Evolutionary conservation across 2,329 filamentous ascomycete genomes (phyloP), one percentile per base, ranked within the genome.

Genomic region (Curvularia lunata): DNA sequence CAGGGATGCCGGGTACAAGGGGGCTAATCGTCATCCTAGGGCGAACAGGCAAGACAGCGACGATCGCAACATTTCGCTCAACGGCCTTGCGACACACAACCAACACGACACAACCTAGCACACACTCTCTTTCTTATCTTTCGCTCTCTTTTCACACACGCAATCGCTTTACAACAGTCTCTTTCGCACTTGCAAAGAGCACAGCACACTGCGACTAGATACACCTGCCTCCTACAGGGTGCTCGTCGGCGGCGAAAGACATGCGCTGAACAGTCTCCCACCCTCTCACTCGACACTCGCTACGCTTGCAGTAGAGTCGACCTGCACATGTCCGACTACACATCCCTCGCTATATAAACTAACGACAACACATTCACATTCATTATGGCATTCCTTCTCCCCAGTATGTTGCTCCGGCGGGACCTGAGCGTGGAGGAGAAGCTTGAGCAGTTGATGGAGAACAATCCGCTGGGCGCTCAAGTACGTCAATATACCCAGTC

Each of bases 401-500:
- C 63, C 50, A 61, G 54, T 19, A 51, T 49, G 52, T 51, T 70
- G 63, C 61, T 74, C 53, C 55, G 64, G 56, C 68, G 69, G 58
- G 67, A 71, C 64, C 60, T 66, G 62, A 72, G 67, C 54, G 62
- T 70, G 9, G 65, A 68, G 18, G 51, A 74, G 19, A 73, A 74
- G 66, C 68, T 76, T 48, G 56, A 73, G 54, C 37, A 65, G 10
- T 63, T 75, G 32, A 65, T 76, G 64, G 54, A 52, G 13, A 61
- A 72, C n/a, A 66, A 76, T 51, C 71, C 72, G 6, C 61, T 76
- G 47, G 66, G 66, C 25, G 58, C 62, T 18, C 27, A 59, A 55
- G 73, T 72, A 66, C 13, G 66, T 50, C 32, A 28, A 23, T 19
- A 52, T 23, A 18, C 23, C 51, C 23, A 7, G 4, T 10, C 30